A percentile compares a stretch with the other conserved stretches of the same genome.
Evolutionary conservation across 2,329 filamentous ascomycete species (phyloP).

Genomic region (Diaporthe citriasiana): DNA sequence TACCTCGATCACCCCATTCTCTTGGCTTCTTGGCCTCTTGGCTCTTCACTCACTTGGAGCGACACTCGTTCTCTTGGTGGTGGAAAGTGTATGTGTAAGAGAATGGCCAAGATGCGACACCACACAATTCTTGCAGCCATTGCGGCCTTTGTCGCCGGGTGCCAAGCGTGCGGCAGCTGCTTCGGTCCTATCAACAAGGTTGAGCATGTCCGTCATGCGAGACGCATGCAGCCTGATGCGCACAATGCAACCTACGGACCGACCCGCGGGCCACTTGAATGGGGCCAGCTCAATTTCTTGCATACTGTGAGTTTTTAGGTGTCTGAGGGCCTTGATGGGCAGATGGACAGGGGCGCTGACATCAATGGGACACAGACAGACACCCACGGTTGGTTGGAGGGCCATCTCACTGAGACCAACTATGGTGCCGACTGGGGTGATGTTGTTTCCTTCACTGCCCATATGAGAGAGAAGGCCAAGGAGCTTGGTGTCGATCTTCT

Average conservation of each 20-base stretch:
- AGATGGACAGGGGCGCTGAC: background rate
- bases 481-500: slow-evolving; percentile 71
- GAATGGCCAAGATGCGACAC: slow-evolving; percentile 37
- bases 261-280: slow-evolving; percentile 62
- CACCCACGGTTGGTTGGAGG: slow-evolving; percentile 73
- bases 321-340: background rate
- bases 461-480: slow-evolving; percentile 71
- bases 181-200: slow-evolving; percentile 58
- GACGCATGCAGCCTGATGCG: slow-evolving; percentile 63
- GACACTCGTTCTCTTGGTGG: background rate
- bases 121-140: slow-evolving; percentile 37
- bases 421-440: slow-evolving; percentile 78
- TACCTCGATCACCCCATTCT: background rate
- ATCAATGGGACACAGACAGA: slow-evolving; percentile 58
- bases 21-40: slow-evolving; percentile 10
- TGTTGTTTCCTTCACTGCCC: slow-evolving; percentile 71
- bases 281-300: slow-evolving; percentile 74
- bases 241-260: slow-evolving; percentile 59
- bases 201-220: slow-evolving; percentile 62
- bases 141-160: slow-evolving; percentile 41
- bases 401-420: slow-evolving; percentile 72
- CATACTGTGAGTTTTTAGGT: slow-evolving; percentile 60
- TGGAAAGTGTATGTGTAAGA: background rate
- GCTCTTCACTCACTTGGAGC: background rate
- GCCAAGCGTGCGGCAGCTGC: slow-evolving; percentile 58